These are phyloP conservation scores for Solanum tarijense DNA, from an alignment of 257 asterid species.

Conservation along the genomic window DNA sequence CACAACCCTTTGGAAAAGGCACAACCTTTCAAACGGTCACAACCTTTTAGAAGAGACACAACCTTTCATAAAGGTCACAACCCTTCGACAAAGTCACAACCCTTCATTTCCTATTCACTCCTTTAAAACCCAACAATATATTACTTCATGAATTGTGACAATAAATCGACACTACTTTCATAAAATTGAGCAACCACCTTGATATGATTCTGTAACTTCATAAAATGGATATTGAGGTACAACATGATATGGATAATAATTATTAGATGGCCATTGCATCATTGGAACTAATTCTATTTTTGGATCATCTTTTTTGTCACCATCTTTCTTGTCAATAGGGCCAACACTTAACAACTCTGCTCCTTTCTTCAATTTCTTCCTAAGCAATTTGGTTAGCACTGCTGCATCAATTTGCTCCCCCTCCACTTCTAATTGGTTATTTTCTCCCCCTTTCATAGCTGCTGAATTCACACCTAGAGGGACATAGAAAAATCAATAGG, in stretches of 20 bases:
- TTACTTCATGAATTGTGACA: not conserved
- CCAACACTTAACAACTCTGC: not conserved
- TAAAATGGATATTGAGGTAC: not conserved
- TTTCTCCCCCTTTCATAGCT: not conserved
- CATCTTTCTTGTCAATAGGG: not conserved
- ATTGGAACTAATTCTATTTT: not conserved
- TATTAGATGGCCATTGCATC: not conserved
- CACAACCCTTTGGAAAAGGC: not conserved
- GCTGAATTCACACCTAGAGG: not conserved
- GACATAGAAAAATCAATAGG: not conserved
- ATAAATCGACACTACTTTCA: not conserved
- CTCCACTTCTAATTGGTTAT: not conserved
- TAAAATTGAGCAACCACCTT: not conserved
- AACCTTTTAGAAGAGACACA: not conserved
- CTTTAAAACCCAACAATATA: not conserved
- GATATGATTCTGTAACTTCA: not conserved
- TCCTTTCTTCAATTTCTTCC: not conserved
- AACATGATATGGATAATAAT: not conserved
- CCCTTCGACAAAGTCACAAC: no score
- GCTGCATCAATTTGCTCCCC: not conserved
- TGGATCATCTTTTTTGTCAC: not conserved
- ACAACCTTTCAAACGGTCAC: not conserved
- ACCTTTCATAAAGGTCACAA: not conserved
- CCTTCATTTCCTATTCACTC: no score
- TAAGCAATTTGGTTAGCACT: not conserved